phyloP scores from a whole-genome alignment of 805 yeast genomes.

The Tetrapisispora iriomotensis region DNA sequence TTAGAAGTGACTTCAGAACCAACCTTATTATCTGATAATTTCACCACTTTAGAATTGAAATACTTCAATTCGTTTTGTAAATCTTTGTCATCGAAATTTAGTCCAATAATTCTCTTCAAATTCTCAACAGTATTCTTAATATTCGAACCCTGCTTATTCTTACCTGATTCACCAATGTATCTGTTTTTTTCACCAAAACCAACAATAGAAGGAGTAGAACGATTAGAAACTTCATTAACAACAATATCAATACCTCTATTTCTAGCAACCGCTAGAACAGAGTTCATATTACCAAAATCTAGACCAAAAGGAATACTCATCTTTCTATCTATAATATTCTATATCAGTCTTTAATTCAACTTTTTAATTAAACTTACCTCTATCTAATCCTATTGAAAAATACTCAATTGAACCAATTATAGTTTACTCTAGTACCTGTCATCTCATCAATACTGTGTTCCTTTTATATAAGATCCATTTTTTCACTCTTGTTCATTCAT shows the following conservation, averaged over 20 bases:
- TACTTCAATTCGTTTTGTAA: slow-evolving; percentile 63
- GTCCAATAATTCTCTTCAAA: slow-evolving; percentile 85
- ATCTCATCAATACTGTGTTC: no score
- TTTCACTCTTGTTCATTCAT: no score
- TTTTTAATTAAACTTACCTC: background rate
- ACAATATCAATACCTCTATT: slow-evolving; percentile 98
- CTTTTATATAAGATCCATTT: no score
- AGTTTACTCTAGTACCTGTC: no score
- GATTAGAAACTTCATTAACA: slow-evolving; percentile 97
- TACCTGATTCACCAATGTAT: slow-evolving; percentile 90
- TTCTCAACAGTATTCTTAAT: slow-evolving; percentile 93
- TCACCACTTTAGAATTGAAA: slow-evolving; percentile 62
- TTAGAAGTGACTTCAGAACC: slow-evolving; percentile 80
- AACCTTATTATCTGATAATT: slow-evolving; percentile 60
- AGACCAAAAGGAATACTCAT: slow-evolving; percentile 96
- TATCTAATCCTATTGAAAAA: no score
- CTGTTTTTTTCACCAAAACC: slow-evolving; percentile 89
- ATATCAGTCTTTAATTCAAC: background rate
- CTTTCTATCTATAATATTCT: slow-evolving; percentile 5
- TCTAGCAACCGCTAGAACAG: slow-evolving; percentile 93
- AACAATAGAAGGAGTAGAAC: slow-evolving; percentile 86
- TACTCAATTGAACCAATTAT: no score
- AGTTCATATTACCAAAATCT: slow-evolving; percentile 91
- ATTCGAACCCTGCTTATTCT: slow-evolving; percentile 93
- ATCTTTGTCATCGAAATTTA: slow-evolving; percentile 47